phyloP scores from a whole-genome alignment of 1,284 basidiomycete genomes.

The Trichosporon asahii region DNA sequence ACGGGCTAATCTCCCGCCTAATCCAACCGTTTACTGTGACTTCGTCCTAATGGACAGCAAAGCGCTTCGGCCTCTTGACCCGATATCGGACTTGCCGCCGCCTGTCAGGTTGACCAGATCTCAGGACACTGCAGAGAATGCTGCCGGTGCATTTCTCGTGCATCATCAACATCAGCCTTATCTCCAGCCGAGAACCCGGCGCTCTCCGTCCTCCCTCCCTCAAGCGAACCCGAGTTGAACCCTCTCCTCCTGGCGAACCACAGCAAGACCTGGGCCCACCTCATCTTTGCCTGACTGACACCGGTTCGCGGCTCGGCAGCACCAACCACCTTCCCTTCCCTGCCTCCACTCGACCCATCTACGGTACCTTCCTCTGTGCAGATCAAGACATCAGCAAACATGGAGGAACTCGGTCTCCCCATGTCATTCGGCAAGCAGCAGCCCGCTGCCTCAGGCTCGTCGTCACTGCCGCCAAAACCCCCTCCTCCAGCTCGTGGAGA shows the following conservation, averaged over 20 bases:
- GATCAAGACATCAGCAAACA: conserved; percentile 11
- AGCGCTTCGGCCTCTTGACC: neutral
- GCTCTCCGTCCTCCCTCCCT: neutral
- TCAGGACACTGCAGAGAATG: neutral
- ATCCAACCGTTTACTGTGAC: no score
- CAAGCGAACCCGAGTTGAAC: neutral
- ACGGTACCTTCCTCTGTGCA: neutral
- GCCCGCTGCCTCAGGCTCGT: neutral
- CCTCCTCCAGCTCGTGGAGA: conserved; percentile 15
- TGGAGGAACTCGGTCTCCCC: conserved; percentile 39
- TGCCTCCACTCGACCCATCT: neutral
- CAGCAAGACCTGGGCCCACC: neutral
- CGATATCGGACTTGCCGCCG: neutral
- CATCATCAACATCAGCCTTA: conserved; percentile 5
- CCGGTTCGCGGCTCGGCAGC: no score
- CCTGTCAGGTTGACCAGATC: neutral
- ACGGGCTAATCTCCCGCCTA: neutral
- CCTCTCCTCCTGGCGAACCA: neutral
- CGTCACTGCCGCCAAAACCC: neutral
- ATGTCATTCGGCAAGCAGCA: conserved; percentile 37
- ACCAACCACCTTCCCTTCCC: neutral
- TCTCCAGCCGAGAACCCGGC: neutral
- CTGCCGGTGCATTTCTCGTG: neutral
- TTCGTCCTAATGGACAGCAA: neutral
- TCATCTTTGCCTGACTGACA: no score